Evolutionary conservation across 208 protist genomes (phyloP).

Genomic region (Phytomonas sp.): DNA sequence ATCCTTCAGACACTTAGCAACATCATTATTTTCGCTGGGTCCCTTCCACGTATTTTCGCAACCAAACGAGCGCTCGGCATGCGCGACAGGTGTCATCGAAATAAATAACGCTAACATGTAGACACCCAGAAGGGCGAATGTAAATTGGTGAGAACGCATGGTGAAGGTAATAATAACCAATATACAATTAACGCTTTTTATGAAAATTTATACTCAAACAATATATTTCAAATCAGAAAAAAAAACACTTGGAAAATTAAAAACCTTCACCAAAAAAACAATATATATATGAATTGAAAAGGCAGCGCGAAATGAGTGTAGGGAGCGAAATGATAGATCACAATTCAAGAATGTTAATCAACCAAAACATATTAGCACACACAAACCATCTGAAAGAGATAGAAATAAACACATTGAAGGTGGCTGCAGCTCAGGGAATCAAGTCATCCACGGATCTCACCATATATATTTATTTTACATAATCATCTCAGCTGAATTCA

Average conservation of each 20-base stretch:
- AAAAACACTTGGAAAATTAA: constrained; percentile 10
- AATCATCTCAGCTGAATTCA: background rate
- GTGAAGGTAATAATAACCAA: constrained; percentile 1
- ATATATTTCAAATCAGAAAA: background rate
- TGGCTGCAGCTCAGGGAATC: background rate
- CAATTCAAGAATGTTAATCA: background rate
- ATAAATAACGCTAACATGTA: background rate
- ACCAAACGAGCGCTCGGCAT: constrained; percentile 45
- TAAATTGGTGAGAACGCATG: background rate
- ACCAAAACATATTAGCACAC: background rate
- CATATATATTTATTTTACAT: background rate
- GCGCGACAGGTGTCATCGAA: background rate
- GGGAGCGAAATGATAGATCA: background rate
- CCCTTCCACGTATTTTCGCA: constrained; percentile 65
- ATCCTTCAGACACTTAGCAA: constrained; percentile 47
- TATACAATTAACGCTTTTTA: constrained; percentile 1
- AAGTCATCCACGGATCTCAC: background rate
- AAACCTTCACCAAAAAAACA: constrained; percentile 2
- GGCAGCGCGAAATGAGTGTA: background rate
- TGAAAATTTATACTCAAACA: background rate
- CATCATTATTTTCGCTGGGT: constrained; percentile 38
- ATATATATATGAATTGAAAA: background rate
- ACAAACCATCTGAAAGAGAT: background rate
- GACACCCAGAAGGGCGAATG: constrained; percentile 2
- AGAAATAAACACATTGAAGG: background rate